Evolutionary conservation across 2,329 filamentous ascomycete genomes (phyloP).

Genomic region (Botrytis tulipae): DNA sequence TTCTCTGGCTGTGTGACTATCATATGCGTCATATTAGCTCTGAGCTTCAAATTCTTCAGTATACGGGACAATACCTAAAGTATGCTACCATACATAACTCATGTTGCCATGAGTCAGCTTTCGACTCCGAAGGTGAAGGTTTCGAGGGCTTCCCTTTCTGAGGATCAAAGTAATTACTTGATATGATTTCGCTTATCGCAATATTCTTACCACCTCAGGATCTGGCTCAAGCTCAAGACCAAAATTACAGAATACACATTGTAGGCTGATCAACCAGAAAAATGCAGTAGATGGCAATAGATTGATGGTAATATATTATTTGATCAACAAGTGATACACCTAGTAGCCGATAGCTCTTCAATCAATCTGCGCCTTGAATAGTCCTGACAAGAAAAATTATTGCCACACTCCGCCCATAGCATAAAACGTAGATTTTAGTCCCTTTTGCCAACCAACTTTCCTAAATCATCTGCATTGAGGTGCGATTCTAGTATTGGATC

Average conservation of each 20-base stretch:
- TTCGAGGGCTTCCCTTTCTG: background rate
- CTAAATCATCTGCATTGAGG: background rate
- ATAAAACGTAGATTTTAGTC: background rate
- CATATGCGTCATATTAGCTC: background rate
- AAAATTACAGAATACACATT: background rate
- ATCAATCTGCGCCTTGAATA: background rate
- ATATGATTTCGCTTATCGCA: accelerated
- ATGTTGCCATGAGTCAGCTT: accelerated
- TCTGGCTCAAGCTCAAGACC: background rate
- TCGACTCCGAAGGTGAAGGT: background rate
- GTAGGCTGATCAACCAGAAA: background rate
- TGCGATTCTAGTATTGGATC: no score
- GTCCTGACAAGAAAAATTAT: background rate
- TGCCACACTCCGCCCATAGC: background rate
- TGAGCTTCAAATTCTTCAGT: background rate
- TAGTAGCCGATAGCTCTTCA: background rate
- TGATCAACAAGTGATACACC: background rate
- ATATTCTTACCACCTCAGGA: background rate
- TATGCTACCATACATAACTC: no score
- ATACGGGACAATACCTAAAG: background rate
- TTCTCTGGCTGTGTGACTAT: background rate
- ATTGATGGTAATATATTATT: background rate
- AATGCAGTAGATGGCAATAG: background rate
- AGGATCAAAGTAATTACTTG: accelerated
- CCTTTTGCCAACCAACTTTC: accelerated